Base-by-base conservation (phyloP, 2,329 filamentous ascomycete species). In the Colletotrichum liriopes region DNA sequence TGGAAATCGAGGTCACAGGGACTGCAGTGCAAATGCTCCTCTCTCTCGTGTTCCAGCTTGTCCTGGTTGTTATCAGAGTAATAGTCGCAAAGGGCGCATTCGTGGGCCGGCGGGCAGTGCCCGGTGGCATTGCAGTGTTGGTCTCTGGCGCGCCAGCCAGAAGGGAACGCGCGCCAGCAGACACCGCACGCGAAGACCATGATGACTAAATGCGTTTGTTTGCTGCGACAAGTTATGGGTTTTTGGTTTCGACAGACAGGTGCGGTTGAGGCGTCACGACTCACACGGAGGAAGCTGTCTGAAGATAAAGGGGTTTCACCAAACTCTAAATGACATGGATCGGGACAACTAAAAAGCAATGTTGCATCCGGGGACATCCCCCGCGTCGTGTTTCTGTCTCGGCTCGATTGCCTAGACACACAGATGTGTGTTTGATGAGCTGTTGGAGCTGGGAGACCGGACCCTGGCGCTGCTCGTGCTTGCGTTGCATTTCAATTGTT, bases 61-160 rank as follows among this genome's bases (percentile, higher is more conserved):
- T 78, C 78, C 9, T 66, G 35, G 9, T 76, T 55, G 23, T 70
- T 73, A 26, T 60, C n/a, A 39, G 80, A 82, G 41, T 64, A 77
- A 0, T 74, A 54, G 16, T 70, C 59, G 56, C 80, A 81, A 0
- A 55, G 74, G n/a, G 78, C 76, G 62, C 81, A 82, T 58, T 82
- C 78, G 47, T 77, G 76, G 77, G 79, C 1, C 12, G 47, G 4
- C 49, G 26, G 18, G 39, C 2, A 39, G 39, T 82, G 80, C 9
- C 76, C 78, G 0, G 75, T 80, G 7, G 74, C 74, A 9, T 63
- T 3, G 58, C 76, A 79, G 65, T 82, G 81, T 26, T 79, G 67
- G 1, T 79, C 65, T 3, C 78, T 78, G n/a, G 78, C 76, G 2
- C 12, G 26, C 58, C 67, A 77, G 1, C 77, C 77, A 0, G 75